Evolutionary conservation across 2,329 filamentous ascomycete species (phyloP).

Genomic region (Ramularia collo-cygni): DNA sequence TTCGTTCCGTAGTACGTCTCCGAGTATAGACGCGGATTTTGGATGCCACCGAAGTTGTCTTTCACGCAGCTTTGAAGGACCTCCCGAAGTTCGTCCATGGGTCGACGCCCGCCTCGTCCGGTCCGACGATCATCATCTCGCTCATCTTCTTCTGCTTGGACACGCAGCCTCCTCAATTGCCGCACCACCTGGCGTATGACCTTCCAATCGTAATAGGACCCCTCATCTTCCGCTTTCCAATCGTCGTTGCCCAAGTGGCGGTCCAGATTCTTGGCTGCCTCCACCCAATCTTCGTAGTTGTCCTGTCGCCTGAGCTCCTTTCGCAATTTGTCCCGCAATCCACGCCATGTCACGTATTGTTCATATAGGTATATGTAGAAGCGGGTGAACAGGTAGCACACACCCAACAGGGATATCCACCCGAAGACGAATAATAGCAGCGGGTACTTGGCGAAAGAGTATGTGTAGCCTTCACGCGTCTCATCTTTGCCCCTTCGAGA

Average conservation of each 20-base stretch:
- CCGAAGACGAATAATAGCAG: constrained; percentile 70
- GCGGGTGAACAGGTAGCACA: constrained; percentile 72
- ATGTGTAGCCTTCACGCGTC: constrained; percentile 88
- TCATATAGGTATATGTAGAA: constrained; percentile 92
- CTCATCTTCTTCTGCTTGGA: constrained; percentile 50
- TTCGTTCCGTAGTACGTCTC: constrained; percentile 99
- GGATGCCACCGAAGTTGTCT: constrained; percentile 93
- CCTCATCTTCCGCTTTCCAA: constrained; percentile 70
- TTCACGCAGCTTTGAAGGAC: constrained; percentile 88
- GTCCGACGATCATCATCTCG: constrained; percentile 28
- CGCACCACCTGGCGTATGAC: constrained; percentile 72
- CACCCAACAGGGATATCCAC: constrained; percentile 69
- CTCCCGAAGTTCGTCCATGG: constrained; percentile 67
- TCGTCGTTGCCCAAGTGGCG: constrained; percentile 68
- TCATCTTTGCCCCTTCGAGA: constrained; percentile 64
- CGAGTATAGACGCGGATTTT: constrained; percentile 90
- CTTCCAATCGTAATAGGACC: constrained; percentile 77
- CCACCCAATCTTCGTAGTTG: constrained; percentile 77
- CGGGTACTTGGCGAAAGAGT: constrained; percentile 85
- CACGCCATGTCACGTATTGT: constrained; percentile 83
- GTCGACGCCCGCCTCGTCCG: constrained; percentile 34
- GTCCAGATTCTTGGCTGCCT: constrained; percentile 72
- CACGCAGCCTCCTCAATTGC: constrained; percentile 61
- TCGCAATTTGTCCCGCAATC: constrained; percentile 64
- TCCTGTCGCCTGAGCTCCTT: constrained; percentile 63